Evolutionary conservation across 768 basidiomycete species (phyloP).

Genomic region (Leccinum incarnatum): DNA sequence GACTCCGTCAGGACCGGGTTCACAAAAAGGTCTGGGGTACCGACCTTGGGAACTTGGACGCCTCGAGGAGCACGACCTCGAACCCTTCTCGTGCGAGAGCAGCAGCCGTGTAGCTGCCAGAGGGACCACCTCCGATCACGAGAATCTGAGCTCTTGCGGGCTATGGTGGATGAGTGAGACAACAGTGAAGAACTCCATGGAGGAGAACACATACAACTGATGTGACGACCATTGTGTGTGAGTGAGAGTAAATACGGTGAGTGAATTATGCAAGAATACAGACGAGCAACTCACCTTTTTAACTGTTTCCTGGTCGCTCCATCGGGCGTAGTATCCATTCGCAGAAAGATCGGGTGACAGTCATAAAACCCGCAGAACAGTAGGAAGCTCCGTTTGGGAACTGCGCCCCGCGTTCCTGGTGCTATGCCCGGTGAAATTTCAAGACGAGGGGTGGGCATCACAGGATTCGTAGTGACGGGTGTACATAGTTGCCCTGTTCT

Average conservation of each 20-base stretch:
- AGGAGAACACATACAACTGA: neutral
- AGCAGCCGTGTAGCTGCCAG: conserved; percentile 10
- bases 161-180: neutral
- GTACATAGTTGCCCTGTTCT: neutral
- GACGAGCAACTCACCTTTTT: neutral
- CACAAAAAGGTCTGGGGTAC: neutral
- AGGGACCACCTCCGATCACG: conserved; percentile 13
- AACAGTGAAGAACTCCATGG: no score
- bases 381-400: neutral
- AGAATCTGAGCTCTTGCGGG: conserved; percentile 7
- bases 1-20: neutral
- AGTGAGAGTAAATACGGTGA: neutral
- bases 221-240: neutral
- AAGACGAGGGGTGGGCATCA: neutral
- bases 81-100: conserved; percentile 14
- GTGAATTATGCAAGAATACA: neutral
- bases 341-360: neutral
- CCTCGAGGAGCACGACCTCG: conserved; percentile 8
- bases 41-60: conserved; percentile 11
- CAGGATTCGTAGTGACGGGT: neutral
- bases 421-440: neutral
- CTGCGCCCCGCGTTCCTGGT: neutral
- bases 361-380: neutral
- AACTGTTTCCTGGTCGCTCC: neutral
- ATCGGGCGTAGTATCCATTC: neutral